A percentile compares a stretch with the other conserved stretches of the same genome.
Conservation (phyloP, 1,139 yeast species). For the Magnusiomyces suaveolens region DNA sequence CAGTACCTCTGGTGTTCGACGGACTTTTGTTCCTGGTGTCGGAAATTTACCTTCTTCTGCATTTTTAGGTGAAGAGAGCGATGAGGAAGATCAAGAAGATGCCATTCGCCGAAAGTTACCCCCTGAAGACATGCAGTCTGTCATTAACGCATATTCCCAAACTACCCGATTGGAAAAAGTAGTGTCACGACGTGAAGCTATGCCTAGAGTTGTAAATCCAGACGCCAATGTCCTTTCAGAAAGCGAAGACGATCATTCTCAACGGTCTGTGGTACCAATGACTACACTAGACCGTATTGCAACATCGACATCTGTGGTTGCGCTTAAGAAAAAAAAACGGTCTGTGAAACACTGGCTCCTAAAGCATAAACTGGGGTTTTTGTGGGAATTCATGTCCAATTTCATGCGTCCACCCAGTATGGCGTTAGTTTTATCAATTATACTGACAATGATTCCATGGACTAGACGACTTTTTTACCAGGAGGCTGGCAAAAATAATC, state of each 20-base stretch:
- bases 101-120: not conserved
- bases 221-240: not conserved
- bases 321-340: not conserved
- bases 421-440: constrained; percentile 51
- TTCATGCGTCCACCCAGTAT: constrained; percentile 64
- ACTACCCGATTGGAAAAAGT: constrained; percentile 2
- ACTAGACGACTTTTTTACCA: constrained; percentile 57
- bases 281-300: not conserved
- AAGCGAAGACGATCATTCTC: not conserved
- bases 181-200: not conserved
- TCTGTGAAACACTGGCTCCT: constrained; percentile 1
- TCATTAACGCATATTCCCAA: constrained; percentile 5
- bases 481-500: constrained; percentile 33
- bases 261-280: not conserved
- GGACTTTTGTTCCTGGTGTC: constrained; percentile 1
- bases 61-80: not conserved
- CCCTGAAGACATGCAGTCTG: not conserved
- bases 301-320: not conserved
- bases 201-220: not conserved
- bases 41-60: not conserved
- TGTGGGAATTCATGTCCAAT: constrained; percentile 41
- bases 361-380: constrained; percentile 19
- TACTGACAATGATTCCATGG: constrained; percentile 77
- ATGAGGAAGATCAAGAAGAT: not conserved
- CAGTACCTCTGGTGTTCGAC: not conserved